phyloP scores from a whole-genome alignment of 2,329 filamentous ascomycete genomes.

The Penicillium sp. region DNA sequence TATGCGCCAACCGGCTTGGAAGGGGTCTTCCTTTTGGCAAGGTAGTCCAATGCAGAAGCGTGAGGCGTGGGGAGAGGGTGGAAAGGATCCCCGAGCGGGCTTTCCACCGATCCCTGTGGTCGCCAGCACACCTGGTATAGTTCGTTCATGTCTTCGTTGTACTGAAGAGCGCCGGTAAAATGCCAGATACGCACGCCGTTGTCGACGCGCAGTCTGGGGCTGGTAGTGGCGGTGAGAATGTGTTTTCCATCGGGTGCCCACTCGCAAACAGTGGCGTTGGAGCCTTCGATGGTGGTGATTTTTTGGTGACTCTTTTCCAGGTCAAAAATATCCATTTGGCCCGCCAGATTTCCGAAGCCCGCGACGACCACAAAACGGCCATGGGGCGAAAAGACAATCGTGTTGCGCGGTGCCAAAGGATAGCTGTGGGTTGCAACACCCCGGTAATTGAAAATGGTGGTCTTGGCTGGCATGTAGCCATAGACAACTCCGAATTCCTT shows the following conservation, averaged over 20 bases:
- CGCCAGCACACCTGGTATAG: conserved; percentile 89
- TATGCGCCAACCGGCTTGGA: conserved; percentile 98
- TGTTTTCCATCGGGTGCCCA: conserved; percentile 96
- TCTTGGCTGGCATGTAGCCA: conserved; percentile 98
- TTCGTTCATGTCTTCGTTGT: conserved; percentile 91
- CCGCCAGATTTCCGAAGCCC: conserved; percentile 94
- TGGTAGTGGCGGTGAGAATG: conserved; percentile 96
- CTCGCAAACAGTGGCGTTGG: conserved; percentile 92
- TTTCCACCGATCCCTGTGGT: conserved; percentile 62
- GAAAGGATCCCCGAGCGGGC: conserved; percentile 67
- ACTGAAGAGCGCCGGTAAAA: conserved; percentile 82
- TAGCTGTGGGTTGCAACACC: conserved; percentile 81
- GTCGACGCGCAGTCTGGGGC: conserved; percentile 89
- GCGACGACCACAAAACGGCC: conserved; percentile 91
- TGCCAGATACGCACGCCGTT: conserved; percentile 97
- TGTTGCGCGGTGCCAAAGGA: conserved; percentile 84
- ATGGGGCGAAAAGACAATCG: conserved; percentile 88
- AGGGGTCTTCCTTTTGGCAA: conserved; percentile 85
- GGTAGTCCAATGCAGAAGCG: conserved; percentile 73
- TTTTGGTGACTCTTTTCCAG: conserved; percentile 90
- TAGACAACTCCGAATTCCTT: conserved; percentile 98
- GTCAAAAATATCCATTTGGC: conserved; percentile 97
- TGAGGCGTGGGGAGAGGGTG: conserved; percentile 72
- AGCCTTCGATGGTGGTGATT: conserved; percentile 88
- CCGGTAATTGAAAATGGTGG: conserved; percentile 92